Evolutionary conservation across 352 stramenopile species (phyloP), one percentile per base, ranked within the genome.

Genomic region (Phytopythium montanum): DNA sequence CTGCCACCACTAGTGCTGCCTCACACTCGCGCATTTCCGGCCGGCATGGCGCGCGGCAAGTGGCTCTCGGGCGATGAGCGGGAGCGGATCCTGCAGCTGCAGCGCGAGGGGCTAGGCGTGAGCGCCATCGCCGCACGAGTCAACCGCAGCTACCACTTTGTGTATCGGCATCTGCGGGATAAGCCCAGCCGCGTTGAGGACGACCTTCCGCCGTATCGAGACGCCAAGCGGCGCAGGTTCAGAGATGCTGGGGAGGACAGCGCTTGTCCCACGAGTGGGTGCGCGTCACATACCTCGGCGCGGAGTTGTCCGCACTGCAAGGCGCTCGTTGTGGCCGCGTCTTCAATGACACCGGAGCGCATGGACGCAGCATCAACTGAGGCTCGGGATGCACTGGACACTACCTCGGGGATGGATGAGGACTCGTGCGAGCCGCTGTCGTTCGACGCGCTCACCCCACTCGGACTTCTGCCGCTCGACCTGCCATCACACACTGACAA

Each of bases 41-140:
- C 18, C 34, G 64, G 51, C 7, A 87, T 87, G 79, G 73, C 70
- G 48, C 69, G 70, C 56, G 72, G 66, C 14, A 68, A 51, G 46
- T 73, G 66, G 65, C 54, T 85, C 2, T 80, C 78, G 45, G 59
- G 68, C 9, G 66, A 76, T 25, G 75, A 86, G 56, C 67, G 61
- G 13, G 54, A 61, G 21, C 59, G 54, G 34, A 85, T 90, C 55
- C 48, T 74, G 9, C 51, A 64, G 48, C 66, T 87, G 69, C 66
- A 73, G 36, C 59, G 59, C 8, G 56, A 69, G 23, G 76, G 78
- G 23, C 60, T 87, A 57, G 41, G 63, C 0, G 66, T 81, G 18
- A 42, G 55, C 14, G 55, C 66, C 23, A 79, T 90, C 60, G 71
- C 81, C 6, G 60, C 56, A 54, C 25, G 60, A 31, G 64, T 68